Evolutionary conservation across 257 asterid species (phyloP).

Genomic region (Galeopsis tetrahit): DNA sequence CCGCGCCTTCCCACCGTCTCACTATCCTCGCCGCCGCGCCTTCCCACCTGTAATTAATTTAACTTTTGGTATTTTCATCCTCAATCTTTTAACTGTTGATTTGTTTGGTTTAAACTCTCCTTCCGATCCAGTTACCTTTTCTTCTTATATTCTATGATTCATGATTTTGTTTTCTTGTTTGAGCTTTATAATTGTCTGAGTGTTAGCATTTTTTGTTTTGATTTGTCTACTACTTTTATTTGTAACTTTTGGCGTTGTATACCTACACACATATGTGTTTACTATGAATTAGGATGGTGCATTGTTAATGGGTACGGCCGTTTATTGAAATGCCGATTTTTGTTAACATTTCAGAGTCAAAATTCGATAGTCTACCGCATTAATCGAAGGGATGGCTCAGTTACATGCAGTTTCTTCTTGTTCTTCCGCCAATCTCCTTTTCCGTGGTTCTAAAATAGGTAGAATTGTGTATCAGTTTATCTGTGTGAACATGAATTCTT

Average conservation of each 20-base stretch:
- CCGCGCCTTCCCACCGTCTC: no score
- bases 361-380: neutral
- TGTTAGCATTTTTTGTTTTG: neutral
- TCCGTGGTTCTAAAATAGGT: conserved; percentile 52
- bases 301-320: neutral
- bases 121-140: no score
- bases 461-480: neutral
- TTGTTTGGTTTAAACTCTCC: no score
- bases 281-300: neutral
- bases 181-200: neutral
- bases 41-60: no score
- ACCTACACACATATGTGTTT: no score
- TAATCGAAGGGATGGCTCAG: conserved; percentile 55
- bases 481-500: neutral
- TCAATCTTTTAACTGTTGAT: no score
- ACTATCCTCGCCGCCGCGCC: no score
- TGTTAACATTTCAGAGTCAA: conserved; percentile 22
- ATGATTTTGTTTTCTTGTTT: neutral
- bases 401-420: conserved; percentile 56
- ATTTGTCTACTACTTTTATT: neutral
- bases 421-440: conserved; percentile 49
- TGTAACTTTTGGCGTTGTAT: neutral
- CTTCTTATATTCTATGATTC: neutral
- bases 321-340: conserved; percentile 8
- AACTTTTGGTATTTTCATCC: no score